A percentile compares a stretch with the other conserved stretches of the same genome.
phyloP scores from a whole-genome alignment of 164 flowering plant species.

The Stephania japonica region DNA sequence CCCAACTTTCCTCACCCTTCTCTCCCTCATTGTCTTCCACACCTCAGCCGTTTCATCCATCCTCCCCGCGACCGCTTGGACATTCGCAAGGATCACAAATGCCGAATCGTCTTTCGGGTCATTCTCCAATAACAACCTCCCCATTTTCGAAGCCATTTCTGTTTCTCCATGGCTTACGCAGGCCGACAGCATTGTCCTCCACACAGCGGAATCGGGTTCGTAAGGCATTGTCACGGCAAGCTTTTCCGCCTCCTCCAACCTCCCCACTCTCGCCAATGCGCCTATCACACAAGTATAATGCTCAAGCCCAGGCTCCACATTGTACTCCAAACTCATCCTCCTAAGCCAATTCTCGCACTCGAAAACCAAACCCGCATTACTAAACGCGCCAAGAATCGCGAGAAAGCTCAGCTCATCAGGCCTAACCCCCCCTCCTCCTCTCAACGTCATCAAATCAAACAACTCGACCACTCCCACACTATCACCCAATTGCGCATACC shows the following conservation, averaged over 20 bases:
- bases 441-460: constrained; percentile 4
- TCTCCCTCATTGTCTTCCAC: constrained; percentile 3
- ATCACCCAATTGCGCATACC: constrained; percentile 7
- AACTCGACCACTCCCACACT: background rate
- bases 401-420: constrained; percentile 10
- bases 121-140: background rate
- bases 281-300: constrained; percentile 9
- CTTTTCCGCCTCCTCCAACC: background rate
- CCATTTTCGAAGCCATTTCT: constrained; percentile 6
- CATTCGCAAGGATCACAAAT: constrained; percentile 4
- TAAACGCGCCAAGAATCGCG: background rate
- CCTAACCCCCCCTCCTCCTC: background rate
- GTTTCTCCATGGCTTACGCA: background rate
- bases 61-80: background rate
- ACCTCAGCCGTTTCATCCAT: background rate
- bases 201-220: constrained; percentile 9
- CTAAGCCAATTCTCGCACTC: constrained; percentile 5
- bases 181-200: constrained; percentile 3
- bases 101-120: constrained; percentile 8
- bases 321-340: background rate
- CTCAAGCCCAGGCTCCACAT: constrained; percentile 6
- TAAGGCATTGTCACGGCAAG: constrained; percentile 7
- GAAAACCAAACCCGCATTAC: constrained; percentile 8
- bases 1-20: constrained; percentile 6
- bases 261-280: constrained; percentile 4